phyloP scores from a whole-genome alignment of 805 yeast genomes.

The Maudiozyma barnettii region DNA sequence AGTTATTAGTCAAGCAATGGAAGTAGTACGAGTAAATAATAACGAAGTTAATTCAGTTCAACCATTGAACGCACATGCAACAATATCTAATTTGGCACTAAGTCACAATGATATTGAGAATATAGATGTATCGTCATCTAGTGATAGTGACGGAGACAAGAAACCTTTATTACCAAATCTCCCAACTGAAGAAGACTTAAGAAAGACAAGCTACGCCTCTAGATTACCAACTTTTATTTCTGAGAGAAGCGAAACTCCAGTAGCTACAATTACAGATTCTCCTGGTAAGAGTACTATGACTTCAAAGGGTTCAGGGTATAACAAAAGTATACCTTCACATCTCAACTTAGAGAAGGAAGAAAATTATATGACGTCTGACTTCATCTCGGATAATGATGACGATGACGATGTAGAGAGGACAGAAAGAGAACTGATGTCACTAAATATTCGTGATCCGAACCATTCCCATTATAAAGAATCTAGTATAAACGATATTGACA shows the following conservation, averaged over 20 bases:
- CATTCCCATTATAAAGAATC: neutral
- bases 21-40: slow-evolving; percentile 1
- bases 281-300: neutral
- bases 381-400: neutral
- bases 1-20: slow-evolving; percentile 25
- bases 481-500: neutral
- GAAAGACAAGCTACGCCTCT: slow-evolving; percentile 5
- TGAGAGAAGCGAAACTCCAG: neutral
- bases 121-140: neutral
- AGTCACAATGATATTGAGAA: neutral
- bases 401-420: neutral
- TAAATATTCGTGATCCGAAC: neutral
- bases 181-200: slow-evolving; percentile 4
- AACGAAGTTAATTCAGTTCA: neutral
- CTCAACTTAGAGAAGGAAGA: neutral
- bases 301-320: neutral
- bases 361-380: neutral
- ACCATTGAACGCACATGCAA: neutral
- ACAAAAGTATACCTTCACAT: neutral
- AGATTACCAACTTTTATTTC: neutral
- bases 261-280: neutral
- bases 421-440: neutral
- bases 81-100: neutral
- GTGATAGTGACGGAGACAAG: neutral
- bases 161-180: slow-evolving; percentile 4